Evolutionary conservation across 2,329 filamentous ascomycete species (phyloP).

Genomic region (Acarospora socialis): DNA sequence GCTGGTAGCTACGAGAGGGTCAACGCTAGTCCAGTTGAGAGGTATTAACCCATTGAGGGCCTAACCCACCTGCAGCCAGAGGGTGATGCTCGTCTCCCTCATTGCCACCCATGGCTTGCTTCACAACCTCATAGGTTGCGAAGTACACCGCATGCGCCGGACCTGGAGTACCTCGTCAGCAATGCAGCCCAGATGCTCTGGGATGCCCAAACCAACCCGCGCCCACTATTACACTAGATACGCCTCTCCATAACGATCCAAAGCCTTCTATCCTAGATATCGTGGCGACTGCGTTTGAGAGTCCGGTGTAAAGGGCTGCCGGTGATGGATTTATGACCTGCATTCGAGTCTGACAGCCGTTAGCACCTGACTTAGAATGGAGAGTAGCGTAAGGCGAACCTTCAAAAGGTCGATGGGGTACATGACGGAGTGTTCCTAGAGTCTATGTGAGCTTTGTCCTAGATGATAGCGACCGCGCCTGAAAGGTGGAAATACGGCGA

Average conservation of each 20-base stretch:
- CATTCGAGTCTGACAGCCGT: conserved; percentile 67
- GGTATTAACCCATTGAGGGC: neutral
- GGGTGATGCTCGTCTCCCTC: conserved; percentile 74
- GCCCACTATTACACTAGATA: conserved; percentile 90
- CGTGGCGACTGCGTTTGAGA: conserved; percentile 82
- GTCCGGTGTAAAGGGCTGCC: conserved; percentile 70
- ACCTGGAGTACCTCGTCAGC: conserved; percentile 39
- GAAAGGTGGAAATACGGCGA: conserved; percentile 50
- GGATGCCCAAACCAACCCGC: conserved; percentile 54
- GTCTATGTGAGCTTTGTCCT: conserved; percentile 13
- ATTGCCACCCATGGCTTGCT: conserved; percentile 91
- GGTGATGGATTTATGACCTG: conserved; percentile 80
- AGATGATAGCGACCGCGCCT: conserved; percentile 1
- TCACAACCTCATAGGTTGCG: conserved; percentile 92
- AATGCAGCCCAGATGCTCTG: neutral
- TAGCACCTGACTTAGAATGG: conserved; percentile 3
- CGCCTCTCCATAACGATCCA: conserved; percentile 84
- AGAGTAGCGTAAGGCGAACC: conserved; percentile 36
- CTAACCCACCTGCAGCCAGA: conserved; percentile 64
- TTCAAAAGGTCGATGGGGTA: conserved; percentile 97
- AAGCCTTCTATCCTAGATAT: conserved; percentile 85
- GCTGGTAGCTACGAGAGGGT: conserved; percentile 54
- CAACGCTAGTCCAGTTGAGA: conserved; percentile 19
- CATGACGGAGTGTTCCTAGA: conserved; percentile 94
- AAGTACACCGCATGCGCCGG: conserved; percentile 97